Conservation (phyloP, 2,329 filamentous ascomycete genomes). For the Parastagonospora avenae region DNA sequence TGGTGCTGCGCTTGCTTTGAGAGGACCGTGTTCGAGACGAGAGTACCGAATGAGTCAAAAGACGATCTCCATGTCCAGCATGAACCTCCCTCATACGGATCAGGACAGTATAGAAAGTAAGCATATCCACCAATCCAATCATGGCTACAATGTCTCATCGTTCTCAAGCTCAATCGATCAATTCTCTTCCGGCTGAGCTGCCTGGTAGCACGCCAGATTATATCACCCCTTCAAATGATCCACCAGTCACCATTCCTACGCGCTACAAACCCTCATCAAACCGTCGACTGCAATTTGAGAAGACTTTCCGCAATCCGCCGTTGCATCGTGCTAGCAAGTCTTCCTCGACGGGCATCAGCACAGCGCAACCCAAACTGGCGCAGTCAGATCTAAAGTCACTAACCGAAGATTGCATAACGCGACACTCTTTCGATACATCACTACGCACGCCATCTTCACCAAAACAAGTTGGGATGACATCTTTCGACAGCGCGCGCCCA, state of each 20-base stretch:
- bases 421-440: no score
- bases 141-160: slow-evolving; percentile 4
- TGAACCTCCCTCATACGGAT: slow-evolving; percentile 22
- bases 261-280: neutral
- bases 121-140: neutral
- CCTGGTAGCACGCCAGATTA: slow-evolving; percentile 36
- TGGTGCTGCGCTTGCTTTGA: slow-evolving; percentile 13
- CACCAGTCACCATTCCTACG: neutral
- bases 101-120: slow-evolving; percentile 20
- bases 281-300: neutral
- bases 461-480: no score
- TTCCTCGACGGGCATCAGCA: no score
- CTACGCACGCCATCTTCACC: no score
- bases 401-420: no score
- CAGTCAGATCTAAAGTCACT: no score
- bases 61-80: slow-evolving; percentile 28
- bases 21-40: slow-evolving; percentile 32
- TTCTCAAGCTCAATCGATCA: slow-evolving; percentile 14
- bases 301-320: neutral
- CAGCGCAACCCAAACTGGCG: no score
- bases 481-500: no score
- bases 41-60: slow-evolving; percentile 24
- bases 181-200: slow-evolving; percentile 28
- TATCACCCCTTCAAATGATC: slow-evolving; percentile 9
- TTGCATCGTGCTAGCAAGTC: neutral